Evolutionary conservation across 441 rosid species (phyloP), one percentile per base, ranked within the genome.

Genomic region (Eruca vesicaria): DNA sequence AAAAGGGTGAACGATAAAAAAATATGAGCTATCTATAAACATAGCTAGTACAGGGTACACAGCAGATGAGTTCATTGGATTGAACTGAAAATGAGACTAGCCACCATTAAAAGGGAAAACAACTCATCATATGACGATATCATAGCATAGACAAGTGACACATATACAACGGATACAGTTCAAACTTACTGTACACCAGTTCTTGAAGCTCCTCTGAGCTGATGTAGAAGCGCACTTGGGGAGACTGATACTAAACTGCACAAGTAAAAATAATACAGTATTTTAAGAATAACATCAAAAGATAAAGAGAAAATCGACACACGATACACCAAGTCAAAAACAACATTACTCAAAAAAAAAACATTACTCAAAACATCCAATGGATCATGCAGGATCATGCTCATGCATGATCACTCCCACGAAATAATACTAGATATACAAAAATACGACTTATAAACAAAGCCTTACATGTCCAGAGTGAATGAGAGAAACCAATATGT

Each of bases 401-500:
- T n/a, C n/a, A 26, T 2, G 35, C 50, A 74, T 20, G 21, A 16
- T 56, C 3, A 35, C 48, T 57, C 66, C 73, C 32, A 36, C 0
- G 19, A 50, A n/a, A 18, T 32, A 14, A 14, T 16, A 55, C 29
- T 14, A 63, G 7, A 60, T 26, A 11, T 21, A 50, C 32, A 8
- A 28, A n/a, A n/a, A n/a, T n/a, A n/a, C n/a, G n/a, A n/a, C n/a
- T n/a, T n/a, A 11, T 18, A 6, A 21, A 32, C 55, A 63, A 18
- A 72, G 58, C 12, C 59, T 41, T 74, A 87, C 99, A 86, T 91
- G 97, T 62, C 98, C 98, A 79, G 84, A 72, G 79, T 84, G 88
- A 84, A 93, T 91, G 65, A 95, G 97, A 59, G 90, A 89, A 72
- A 89, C 97, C 83, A 91, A 63, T 74, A 90, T 82, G 80, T 91